Evolutionary conservation across 306 rosid species (phyloP), one percentile per base, ranked within the genome.

Genomic region (Sicyos edulis): DNA sequence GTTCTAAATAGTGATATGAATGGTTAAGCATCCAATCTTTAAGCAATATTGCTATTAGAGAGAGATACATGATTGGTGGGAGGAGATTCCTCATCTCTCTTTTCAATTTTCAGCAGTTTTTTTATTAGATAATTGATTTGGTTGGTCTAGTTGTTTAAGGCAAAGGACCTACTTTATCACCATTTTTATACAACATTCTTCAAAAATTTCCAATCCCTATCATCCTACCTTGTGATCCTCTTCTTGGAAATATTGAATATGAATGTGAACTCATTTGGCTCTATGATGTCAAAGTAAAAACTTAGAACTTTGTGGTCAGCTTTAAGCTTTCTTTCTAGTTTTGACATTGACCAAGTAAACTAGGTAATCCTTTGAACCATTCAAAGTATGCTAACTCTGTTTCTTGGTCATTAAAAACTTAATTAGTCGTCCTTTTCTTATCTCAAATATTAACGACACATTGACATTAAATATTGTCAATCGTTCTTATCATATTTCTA

Each of bases 11-110:
- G 53, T 40, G 52, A 40, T 13, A 34, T 64, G 70, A 62, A 32
- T 62, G 16, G 51, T 64, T 40, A 64, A 40, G 70, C 70, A 64
- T 40, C 70, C 70, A 40, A 64, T 29, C 70, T 64, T 64, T 64
- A 1, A 44, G 54, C 10, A 32, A 44, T 15, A 64, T 26, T 26
- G 3, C 29, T 26, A 26, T 26, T 26, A 26, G 29, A 1, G 29
- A 26, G 29, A 26, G 29, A 26, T 26, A 26, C 29, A 26, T 26
- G 29, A 26, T 26, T 26, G 29, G 29, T 26, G 29, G 29, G 29
- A 26, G 3, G 29, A 26, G 29, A 26, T 26, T 26, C 29, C 29
- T 26, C 29, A 26, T 26, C 29, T 26, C 3, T 26, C 29, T 26
- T 42, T 42, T 42, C 47, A 42, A 7, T 42, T 42, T 5, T 0